Evolutionary conservation across 1,139 yeast species (phyloP).

Genomic region (Kluyveromyces sp.): DNA sequence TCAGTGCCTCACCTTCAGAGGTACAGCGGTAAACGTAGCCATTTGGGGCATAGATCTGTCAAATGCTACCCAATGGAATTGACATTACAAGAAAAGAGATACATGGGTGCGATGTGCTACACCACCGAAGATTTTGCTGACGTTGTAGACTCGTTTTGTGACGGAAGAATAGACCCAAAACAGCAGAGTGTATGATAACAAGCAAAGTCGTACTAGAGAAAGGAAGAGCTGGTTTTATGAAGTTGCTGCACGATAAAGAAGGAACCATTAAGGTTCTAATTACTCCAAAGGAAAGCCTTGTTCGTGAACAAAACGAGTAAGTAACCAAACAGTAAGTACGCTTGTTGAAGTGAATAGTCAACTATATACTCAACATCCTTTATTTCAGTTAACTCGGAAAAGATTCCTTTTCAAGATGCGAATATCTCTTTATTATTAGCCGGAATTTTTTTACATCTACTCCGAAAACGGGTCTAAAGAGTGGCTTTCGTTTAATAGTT

Average conservation of each 20-base stretch:
- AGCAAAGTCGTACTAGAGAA: slow-evolving; percentile 36
- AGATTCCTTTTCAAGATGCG: no score
- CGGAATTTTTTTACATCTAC: no score
- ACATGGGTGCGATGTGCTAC: slow-evolving; percentile 45
- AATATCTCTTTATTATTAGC: no score
- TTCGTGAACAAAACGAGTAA: no score
- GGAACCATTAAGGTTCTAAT: slow-evolving; percentile 39
- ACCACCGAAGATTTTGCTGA: slow-evolving; percentile 40
- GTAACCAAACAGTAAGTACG: not conserved
- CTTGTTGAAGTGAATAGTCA: not conserved
- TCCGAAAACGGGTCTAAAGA: no score
- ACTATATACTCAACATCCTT: not conserved
- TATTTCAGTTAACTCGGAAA: not conserved
- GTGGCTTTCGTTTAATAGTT: no score
- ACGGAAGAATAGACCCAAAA: slow-evolving; percentile 35
- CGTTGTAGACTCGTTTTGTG: slow-evolving; percentile 39
- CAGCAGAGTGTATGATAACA: slow-evolving; percentile 37
- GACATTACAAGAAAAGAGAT: slow-evolving; percentile 37
- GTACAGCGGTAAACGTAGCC: slow-evolving; percentile 46
- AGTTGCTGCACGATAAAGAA: slow-evolving; percentile 38
- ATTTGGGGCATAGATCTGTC: slow-evolving; percentile 40
- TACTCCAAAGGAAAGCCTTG: slow-evolving; percentile 15
- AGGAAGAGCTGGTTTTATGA: slow-evolving; percentile 39
- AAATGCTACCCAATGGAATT: slow-evolving; percentile 40
- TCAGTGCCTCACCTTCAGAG: slow-evolving; percentile 36